phyloP scores from a whole-genome alignment of 306 rosid genomes.

The Boehmeria nivea region DNA sequence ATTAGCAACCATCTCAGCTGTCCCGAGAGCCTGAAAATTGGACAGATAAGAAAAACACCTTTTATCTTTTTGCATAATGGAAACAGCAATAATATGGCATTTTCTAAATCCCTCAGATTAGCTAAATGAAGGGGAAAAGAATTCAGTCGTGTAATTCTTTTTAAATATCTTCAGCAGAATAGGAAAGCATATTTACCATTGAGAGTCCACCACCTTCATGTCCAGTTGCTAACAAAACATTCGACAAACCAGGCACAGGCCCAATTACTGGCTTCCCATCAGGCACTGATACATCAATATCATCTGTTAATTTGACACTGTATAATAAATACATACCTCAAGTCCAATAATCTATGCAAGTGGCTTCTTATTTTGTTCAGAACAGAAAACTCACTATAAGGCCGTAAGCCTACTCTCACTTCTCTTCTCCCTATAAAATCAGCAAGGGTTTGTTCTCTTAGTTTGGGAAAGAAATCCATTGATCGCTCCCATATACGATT shows the following conservation, averaged over 20 bases:
- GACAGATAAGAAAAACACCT: constrained; percentile 15
- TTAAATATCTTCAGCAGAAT: background rate
- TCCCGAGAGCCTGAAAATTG: constrained; percentile 73
- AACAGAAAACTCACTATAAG: constrained; percentile 65
- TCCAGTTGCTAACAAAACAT: constrained; percentile 83
- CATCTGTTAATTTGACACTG: constrained; percentile 13
- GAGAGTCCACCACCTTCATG: constrained; percentile 92
- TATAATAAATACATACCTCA: background rate
- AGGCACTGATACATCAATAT: constrained; percentile 50
- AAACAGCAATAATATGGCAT: background rate
- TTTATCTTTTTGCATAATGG: background rate
- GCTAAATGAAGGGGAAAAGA: too few relatives aligned
- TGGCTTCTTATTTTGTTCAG: constrained; percentile 13
- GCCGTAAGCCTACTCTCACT: constrained; percentile 85
- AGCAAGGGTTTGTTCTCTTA: constrained; percentile 50
- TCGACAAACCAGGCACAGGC: constrained; percentile 68
- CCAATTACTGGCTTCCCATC: constrained; percentile 92
- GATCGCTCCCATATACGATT: constrained; percentile 66
- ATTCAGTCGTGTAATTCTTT: too few relatives aligned
- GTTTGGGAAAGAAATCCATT: constrained; percentile 67
- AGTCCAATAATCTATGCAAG: background rate
- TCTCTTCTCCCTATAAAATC: constrained; percentile 42
- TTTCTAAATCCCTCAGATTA: background rate
- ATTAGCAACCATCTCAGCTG: constrained; percentile 72
- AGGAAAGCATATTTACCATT: constrained; percentile 45